phyloP scores from a whole-genome alignment of 2,329 filamentous ascomycete genomes.

The Myrmaecium sp. region DNA sequence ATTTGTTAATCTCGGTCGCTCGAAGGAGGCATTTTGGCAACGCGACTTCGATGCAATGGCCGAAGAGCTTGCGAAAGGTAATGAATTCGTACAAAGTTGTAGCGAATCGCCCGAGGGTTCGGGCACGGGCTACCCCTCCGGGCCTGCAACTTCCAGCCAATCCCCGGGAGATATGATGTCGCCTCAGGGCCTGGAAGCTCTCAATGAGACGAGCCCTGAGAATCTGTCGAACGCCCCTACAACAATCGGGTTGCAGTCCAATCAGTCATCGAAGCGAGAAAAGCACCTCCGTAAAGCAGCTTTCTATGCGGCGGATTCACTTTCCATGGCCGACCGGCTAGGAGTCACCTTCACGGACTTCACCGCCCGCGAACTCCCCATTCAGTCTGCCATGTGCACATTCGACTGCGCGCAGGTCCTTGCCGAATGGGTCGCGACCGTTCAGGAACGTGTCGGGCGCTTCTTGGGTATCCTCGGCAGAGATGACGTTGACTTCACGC shows the following conservation, averaged over 20 bases:
- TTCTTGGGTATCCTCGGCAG: conserved; percentile 77
- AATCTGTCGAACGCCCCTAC: no score
- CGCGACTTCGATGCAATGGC: conserved; percentile 86
- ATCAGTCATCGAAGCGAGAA: conserved; percentile 55
- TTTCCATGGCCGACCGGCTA: conserved; percentile 73
- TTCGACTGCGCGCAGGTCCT: conserved; percentile 91
- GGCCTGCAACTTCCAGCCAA: conserved; percentile 4
- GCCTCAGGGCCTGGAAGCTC: conserved; percentile 14
- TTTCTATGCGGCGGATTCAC: conserved; percentile 81
- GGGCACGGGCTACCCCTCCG: conserved; percentile 9
- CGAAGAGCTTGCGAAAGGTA: conserved; percentile 64
- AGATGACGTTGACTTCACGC: conserved; percentile 59
- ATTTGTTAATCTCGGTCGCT: conserved; percentile 81
- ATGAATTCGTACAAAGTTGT: conserved; percentile 59
- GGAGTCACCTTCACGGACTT: conserved; percentile 75
- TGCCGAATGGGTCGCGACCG: conserved; percentile 81
- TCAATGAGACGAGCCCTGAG: conserved; percentile 14
- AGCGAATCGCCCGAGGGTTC: conserved; percentile 29
- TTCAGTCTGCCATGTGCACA: conserved; percentile 80
- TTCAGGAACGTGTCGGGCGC: conserved; percentile 84
- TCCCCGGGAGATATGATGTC: conserved; percentile 10
- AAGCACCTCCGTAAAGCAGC: conserved; percentile 85
- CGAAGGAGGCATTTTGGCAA: conserved; percentile 89
- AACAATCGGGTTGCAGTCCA: conserved; percentile 14
- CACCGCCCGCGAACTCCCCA: conserved; percentile 66